These are phyloP conservation scores for Ilex asprella DNA, from an alignment of 257 asterid species.

Conservation along the genomic window DNA sequence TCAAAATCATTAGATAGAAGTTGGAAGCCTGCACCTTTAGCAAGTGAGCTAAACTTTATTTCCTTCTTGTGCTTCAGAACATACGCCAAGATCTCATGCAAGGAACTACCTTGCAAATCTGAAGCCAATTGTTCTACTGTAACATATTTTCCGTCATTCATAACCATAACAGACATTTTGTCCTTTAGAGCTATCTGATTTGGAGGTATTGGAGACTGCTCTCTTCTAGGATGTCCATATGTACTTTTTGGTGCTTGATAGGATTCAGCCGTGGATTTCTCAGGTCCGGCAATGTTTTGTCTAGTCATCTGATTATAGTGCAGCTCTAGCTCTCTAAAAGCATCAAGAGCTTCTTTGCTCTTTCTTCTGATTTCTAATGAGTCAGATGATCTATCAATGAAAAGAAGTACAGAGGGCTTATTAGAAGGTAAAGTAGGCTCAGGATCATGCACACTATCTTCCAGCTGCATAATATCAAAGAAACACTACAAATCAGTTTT, in stretches of 20 bases:
- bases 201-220: constrained; percentile 38
- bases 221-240: constrained; percentile 37
- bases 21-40: constrained; percentile 87
- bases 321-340: constrained; percentile 67
- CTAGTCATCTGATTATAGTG: constrained; percentile 32
- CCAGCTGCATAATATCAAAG: constrained; percentile 49
- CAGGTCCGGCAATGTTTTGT: constrained; percentile 27
- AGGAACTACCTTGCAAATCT: constrained; percentile 62
- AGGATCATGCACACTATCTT: constrained; percentile 45
- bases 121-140: constrained; percentile 51
- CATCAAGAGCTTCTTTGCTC: constrained; percentile 62
- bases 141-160: constrained; percentile 64
- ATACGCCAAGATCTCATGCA: constrained; percentile 67
- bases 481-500: constrained; percentile 14
- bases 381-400: constrained; percentile 80
- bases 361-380: constrained; percentile 44
- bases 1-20: constrained; percentile 74
- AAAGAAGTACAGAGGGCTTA: constrained; percentile 76
- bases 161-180: constrained; percentile 60
- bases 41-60: constrained; percentile 68
- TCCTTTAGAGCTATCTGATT: constrained; percentile 34
- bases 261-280: constrained; percentile 22
- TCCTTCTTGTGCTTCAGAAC: constrained; percentile 62
- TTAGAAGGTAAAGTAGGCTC: constrained; percentile 56
- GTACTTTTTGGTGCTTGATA: constrained; percentile 31